Conservation (phyloP, 345 rosid genomes). For the Jatropha curcas region DNA sequence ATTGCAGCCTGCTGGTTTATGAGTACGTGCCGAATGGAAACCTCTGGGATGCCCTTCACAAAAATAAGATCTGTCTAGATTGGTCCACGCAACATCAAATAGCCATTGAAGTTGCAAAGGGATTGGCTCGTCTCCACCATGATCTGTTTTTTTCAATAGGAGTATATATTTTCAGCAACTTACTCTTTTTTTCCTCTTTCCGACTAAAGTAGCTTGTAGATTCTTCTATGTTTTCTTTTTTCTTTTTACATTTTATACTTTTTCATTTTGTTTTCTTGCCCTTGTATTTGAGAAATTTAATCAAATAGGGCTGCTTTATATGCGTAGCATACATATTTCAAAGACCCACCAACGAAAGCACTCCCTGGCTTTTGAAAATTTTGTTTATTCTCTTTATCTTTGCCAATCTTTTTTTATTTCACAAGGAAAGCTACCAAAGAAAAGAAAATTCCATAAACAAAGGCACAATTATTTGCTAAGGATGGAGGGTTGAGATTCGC, state of each 20-base stretch:
- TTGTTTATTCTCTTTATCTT: constrained; percentile 40
- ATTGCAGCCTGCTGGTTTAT: constrained; percentile 67
- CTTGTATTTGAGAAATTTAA: constrained; percentile 18
- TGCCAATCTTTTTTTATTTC: constrained; percentile 24
- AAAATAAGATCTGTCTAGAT: constrained; percentile 33
- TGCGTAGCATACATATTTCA: constrained; percentile 44
- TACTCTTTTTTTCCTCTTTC: constrained; percentile 4
- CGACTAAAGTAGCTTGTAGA: constrained; percentile 60
- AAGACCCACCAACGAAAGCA: constrained; percentile 43
- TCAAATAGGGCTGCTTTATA: constrained; percentile 47
- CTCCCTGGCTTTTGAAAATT: constrained; percentile 42
- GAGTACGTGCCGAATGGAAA: constrained; percentile 94
- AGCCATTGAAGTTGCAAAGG: constrained; percentile 86
- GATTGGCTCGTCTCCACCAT: constrained; percentile 87
- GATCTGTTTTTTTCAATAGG: constrained; percentile 46
- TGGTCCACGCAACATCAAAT: constrained; percentile 88
- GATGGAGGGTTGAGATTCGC: constrained; percentile 32
- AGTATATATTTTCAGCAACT: constrained; percentile 15
- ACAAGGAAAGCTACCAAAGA: constrained; percentile 23
- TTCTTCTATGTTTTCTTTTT: constrained; percentile 13
- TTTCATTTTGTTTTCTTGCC: constrained; percentile 27
- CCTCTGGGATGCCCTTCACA: constrained; percentile 82
- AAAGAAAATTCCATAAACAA: constrained; percentile 11
- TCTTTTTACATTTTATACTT: neutral
- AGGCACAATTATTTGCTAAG: constrained; percentile 21